Percentiles rank a stretch among this genome's conserved stretches.
Conservation (phyloP, 2,329 filamentous ascomycete genomes). For the Claviceps spartinae region DNA sequence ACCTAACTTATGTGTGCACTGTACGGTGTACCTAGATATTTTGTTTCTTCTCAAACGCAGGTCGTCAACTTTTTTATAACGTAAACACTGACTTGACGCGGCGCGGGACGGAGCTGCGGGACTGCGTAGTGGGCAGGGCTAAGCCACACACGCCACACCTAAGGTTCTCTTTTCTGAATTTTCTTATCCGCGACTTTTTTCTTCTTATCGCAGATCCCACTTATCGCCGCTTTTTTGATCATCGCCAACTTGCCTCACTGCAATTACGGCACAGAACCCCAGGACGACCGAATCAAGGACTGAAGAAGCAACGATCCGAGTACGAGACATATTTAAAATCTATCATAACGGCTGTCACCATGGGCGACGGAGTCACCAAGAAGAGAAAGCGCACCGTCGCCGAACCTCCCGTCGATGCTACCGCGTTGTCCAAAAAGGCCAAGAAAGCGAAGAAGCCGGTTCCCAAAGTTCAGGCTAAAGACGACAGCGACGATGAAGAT, state of each 20-base stretch:
- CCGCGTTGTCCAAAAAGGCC: constrained; percentile 18
- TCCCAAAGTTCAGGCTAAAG: constrained; percentile 15
- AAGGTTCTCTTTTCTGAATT: neutral
- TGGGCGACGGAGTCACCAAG: constrained; percentile 25
- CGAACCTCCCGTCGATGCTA: constrained; percentile 14
- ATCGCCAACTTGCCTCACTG: neutral
- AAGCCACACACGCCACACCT: no score
- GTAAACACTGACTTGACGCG: no score
- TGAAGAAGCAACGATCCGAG: neutral
- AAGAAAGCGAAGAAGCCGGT: constrained; percentile 29
- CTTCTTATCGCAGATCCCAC: constrained; percentile 6
- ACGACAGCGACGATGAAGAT: constrained; percentile 16
- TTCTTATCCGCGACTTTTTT: constrained; percentile 7
- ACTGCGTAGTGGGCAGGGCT: no score
- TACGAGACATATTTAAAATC: neutral
- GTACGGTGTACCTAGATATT: no score
- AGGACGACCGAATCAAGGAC: neutral
- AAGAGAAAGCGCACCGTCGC: constrained; percentile 30
- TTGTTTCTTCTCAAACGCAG: no score
- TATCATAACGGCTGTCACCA: constrained; percentile 8
- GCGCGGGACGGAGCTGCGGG: no score
- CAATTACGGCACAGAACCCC: no score
- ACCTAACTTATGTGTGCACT: no score
- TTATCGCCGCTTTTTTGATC: constrained; percentile 4
- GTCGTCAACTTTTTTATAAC: no score